A percentile compares a stretch with the other conserved stretches of the same genome.
Evolutionary conservation across 1,139 yeast genomes (phyloP).

Genomic region (Kazachstania sp.): DNA sequence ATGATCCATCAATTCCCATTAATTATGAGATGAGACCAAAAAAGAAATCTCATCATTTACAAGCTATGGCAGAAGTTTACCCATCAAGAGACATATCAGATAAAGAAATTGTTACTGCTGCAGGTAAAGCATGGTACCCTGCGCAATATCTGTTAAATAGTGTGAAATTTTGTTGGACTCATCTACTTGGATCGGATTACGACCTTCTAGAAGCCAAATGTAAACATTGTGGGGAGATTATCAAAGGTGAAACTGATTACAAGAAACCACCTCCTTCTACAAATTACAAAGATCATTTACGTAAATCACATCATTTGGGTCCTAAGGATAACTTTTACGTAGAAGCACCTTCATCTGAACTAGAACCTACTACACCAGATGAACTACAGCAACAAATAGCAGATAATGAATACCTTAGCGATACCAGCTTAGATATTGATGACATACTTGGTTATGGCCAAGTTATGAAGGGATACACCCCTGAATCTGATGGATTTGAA

Average conservation of each 20-base stretch:
- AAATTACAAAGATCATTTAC: conserved; percentile 8
- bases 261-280: conserved; percentile 2
- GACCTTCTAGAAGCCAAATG: conserved; percentile 8
- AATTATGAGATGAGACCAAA: neutral
- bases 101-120: neutral
- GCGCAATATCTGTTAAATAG: conserved; percentile 7
- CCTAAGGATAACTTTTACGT: neutral
- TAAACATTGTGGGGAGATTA: conserved; percentile 13
- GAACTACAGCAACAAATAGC: no score
- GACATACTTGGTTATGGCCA: no score
- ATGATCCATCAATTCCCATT: no score
- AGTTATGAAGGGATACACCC: no score
- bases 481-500: conserved; percentile 4
- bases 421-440: no score
- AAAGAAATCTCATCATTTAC: neutral
- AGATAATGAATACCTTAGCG: no score
- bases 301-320: conserved; percentile 6
- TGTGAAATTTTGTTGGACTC: conserved; percentile 12
- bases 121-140: conserved; percentile 11
- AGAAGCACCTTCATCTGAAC: no score
- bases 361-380: no score
- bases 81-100: neutral
- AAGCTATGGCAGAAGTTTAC: neutral
- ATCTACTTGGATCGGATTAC: conserved; percentile 10
- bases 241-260: neutral